These are phyloP conservation scores for Mycena indigotica DNA, from an alignment of 768 basidiomycete species.

Conservation along the genomic window DNA sequence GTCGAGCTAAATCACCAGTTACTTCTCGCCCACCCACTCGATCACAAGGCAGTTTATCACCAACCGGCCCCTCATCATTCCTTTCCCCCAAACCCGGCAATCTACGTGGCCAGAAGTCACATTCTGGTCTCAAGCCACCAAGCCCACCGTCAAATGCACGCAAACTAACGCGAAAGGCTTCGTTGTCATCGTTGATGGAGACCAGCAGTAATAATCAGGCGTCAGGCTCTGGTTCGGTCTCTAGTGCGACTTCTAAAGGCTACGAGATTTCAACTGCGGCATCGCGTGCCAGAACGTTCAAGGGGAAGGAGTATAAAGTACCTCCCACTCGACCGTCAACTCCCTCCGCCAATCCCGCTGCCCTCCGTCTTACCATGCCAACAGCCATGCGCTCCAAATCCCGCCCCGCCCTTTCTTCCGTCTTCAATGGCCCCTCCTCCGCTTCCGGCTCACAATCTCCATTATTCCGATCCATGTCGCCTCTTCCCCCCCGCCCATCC, in stretches of 20 bases:
- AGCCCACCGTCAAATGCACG: slow-evolving; percentile 67
- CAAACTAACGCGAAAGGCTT: slow-evolving; percentile 74
- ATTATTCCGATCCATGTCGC: slow-evolving; percentile 55
- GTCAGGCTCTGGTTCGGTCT: slow-evolving; percentile 51
- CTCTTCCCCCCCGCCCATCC: slow-evolving; percentile 60
- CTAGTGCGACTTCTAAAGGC: slow-evolving; percentile 46
- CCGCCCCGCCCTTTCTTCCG: slow-evolving; percentile 72
- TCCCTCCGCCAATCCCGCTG: slow-evolving; percentile 75
- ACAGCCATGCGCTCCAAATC: slow-evolving; percentile 76
- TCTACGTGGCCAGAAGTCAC: slow-evolving; percentile 82
- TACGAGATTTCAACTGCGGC: slow-evolving; percentile 83
- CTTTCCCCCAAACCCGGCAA: slow-evolving; percentile 71
- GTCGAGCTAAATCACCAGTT: slow-evolving; percentile 73
- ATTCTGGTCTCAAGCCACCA: slow-evolving; percentile 77
- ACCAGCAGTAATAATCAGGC: slow-evolving; percentile 55
- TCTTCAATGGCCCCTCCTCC: slow-evolving; percentile 60
- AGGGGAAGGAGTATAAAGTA: slow-evolving; percentile 65
- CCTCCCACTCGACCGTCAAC: slow-evolving; percentile 82
- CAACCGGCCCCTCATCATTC: slow-evolving; percentile 57
- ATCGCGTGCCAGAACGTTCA: slow-evolving; percentile 74
- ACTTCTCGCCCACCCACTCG: slow-evolving; percentile 61
- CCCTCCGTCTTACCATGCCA: slow-evolving; percentile 85
- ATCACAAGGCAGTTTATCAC: slow-evolving; percentile 62
- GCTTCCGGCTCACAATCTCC: slow-evolving; percentile 37
- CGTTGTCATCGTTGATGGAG: slow-evolving; percentile 75